phyloP scores from a whole-genome alignment of 1,284 basidiomycete species.

The Trichosporon asahii region DNA sequence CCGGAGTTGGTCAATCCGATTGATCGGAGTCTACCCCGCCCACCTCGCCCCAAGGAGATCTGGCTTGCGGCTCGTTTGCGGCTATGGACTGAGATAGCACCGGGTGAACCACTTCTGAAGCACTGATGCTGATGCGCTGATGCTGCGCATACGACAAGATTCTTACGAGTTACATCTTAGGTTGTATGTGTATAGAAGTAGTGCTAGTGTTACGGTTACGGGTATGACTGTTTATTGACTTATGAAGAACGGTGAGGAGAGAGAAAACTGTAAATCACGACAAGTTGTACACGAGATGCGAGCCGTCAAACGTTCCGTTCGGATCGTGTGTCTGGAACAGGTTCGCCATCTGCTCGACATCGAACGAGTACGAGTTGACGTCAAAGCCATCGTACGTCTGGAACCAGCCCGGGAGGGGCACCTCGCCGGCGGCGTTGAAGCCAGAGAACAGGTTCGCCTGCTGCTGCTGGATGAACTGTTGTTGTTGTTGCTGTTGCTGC shows the following conservation, averaged over 20 bases:
- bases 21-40: background rate
- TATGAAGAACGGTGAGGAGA: background rate
- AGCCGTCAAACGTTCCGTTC: constrained; percentile 25
- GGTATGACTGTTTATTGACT: background rate
- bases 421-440: background rate
- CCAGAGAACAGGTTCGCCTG: constrained; percentile 3
- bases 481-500: constrained; percentile 5
- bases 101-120: too few species aligned
- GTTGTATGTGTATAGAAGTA: background rate
- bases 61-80: too few species aligned
- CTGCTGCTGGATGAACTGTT: constrained; percentile 4
- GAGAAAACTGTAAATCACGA: background rate
- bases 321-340: constrained; percentile 22
- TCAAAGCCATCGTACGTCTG: constrained; percentile 26
- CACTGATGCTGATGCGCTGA: background rate
- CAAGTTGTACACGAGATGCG: constrained; percentile 4
- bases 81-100: too few species aligned
- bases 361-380: constrained; percentile 34
- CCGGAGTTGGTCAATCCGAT: too few species aligned
- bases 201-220: background rate
- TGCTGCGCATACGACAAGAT: background rate
- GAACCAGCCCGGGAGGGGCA: constrained; percentile 15
- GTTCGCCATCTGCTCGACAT: constrained; percentile 30
- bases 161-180: constrained; percentile 2
- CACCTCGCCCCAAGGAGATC: background rate